These are phyloP conservation scores for Aspergillus uvarum DNA, from an alignment of 2,329 filamentous ascomycete species.

Conservation along the genomic window DNA sequence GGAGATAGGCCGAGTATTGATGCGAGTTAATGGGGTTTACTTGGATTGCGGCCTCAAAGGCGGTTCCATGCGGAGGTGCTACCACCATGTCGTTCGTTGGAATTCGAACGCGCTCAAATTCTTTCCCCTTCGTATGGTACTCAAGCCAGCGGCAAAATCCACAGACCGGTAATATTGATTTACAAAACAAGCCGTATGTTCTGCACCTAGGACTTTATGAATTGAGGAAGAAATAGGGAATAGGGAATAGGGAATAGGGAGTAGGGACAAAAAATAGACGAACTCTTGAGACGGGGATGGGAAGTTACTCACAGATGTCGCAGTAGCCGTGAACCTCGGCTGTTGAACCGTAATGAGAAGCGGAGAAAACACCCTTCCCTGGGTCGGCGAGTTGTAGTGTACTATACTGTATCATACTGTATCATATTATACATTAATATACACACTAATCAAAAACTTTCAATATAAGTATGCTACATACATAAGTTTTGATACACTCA, in stretches of 20 bases:
- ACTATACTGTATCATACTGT: too few relatives aligned
- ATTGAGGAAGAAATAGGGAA: too few relatives aligned
- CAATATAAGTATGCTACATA: neutral
- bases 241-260: neutral
- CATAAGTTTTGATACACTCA: neutral
- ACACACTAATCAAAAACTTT: too few relatives aligned
- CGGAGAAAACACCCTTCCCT: too few relatives aligned
- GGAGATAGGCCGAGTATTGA: constrained; percentile 58
- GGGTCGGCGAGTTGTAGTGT: too few relatives aligned
- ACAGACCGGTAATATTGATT: neutral
- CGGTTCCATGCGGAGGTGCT: constrained; percentile 22
- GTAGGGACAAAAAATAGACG: neutral
- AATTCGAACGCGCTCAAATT: neutral
- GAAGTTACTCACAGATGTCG: too few relatives aligned
- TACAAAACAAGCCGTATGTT: neutral
- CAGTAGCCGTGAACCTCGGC: too few relatives aligned
- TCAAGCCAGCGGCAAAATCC: neutral
- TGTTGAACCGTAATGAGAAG: too few relatives aligned
- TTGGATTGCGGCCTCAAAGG: constrained; percentile 40
- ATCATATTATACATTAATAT: too few relatives aligned
- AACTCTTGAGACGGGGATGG: too few relatives aligned
- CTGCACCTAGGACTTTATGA: neutral
- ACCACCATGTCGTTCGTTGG: constrained; percentile 5
- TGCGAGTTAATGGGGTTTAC: constrained; percentile 48
- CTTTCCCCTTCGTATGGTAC: neutral